A percentile compares a stretch with the other conserved stretches of the same genome.
Conservation (phyloP, 1,284 basidiomycete species). For the Microbotryum saponariae region DNA sequence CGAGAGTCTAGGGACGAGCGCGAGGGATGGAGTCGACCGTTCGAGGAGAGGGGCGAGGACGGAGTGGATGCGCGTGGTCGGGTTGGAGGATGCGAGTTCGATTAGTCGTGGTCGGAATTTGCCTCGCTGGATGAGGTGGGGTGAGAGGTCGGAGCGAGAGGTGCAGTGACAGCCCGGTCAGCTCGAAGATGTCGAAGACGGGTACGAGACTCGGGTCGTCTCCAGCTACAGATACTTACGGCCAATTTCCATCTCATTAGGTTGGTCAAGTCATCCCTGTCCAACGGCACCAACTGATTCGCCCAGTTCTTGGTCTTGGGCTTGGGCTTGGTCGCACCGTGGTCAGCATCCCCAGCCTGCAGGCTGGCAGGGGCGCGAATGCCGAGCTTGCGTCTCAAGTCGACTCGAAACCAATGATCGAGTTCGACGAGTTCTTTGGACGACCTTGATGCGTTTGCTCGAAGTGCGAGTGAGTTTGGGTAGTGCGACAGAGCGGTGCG, state of each 20-base stretch:
- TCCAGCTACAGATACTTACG: neutral
- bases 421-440: constrained; percentile 13
- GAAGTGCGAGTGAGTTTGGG: constrained; percentile 1
- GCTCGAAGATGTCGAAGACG: neutral
- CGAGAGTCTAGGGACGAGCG: neutral
- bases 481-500: constrained; percentile 3
- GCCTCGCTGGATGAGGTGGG: constrained; percentile 10
- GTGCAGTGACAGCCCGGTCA: no score
- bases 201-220: neutral
- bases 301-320: constrained; percentile 6
- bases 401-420: constrained; percentile 17
- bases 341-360: neutral
- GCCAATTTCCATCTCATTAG: constrained; percentile 27
- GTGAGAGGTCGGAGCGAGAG: neutral
- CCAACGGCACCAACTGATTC: neutral
- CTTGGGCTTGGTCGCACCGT: neutral
- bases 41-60: neutral
- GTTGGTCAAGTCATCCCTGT: neutral
- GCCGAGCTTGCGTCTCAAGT: neutral
- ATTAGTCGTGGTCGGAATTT: constrained; percentile 22
- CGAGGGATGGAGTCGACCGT: neutral
- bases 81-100: constrained; percentile 11
- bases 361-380: neutral
- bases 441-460: neutral
- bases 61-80: neutral